Base-by-base conservation (phyloP, 805 yeast genomes). In the Lipomyces oligophaga region DNA sequence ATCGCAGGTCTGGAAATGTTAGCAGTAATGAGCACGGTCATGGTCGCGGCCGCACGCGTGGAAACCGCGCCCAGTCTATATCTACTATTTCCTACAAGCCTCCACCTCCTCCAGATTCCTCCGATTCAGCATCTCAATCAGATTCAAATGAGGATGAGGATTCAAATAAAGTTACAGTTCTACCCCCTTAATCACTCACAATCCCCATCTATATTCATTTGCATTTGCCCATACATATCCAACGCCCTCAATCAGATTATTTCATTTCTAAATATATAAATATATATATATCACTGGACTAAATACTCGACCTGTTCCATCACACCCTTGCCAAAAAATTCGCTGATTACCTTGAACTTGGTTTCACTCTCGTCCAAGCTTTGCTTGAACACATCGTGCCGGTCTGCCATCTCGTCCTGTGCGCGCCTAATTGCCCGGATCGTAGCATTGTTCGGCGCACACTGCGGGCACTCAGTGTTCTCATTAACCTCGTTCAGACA, bases 281-380 rank as follows among this genome's bases (percentile, higher is more conserved):
- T n/a, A n/a, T n/a, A n/a, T n/a, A n/a, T n/a, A 8, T 26, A 26
- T 15, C 26, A 44, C 26, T 48, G 46, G 26, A 48, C 49, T 43
- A 48, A 45, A 40, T 16, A 48, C 5, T 48, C 43, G 11, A 48
- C 45, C 26, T 48, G 53, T 37, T 81, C 86, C 78, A 89, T 76
- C 0, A 83, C 90, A 1, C 98, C 98, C 47, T 88, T 76, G 1
- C 96, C 95, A 36, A 89, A 76, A 63, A 82, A 89, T 45, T 86
- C 94, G 48, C 83, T 76, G 42, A 90, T 76, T 2, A 81, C 81
- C 60, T 79, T 82, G 63, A 89, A 82, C 54, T 85, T 75, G 56
- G 83, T 85, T 3, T 66, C 73, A 32, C 73, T 66, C 1, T 67
- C 68, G 2, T 63, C 67, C 47, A 93, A 64, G 4, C 81, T 73